These are phyloP conservation scores for Protea cynaroides DNA, from an alignment of 164 flowering plant genomes.

Conservation along the genomic window DNA sequence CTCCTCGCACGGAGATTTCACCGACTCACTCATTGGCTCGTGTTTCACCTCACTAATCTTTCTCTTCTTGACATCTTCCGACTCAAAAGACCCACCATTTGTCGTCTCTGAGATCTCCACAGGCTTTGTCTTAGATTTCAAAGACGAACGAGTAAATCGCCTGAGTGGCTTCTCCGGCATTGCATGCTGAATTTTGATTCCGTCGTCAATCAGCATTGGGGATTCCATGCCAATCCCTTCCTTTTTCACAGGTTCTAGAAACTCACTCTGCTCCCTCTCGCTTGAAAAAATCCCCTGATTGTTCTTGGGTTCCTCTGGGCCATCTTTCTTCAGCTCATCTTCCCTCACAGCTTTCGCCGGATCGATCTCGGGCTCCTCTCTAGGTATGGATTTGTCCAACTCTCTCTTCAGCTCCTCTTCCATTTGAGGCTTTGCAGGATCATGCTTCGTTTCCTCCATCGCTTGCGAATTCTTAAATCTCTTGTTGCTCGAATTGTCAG, in stretches of 20 bases:
- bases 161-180: conserved; percentile 13
- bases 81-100: background rate
- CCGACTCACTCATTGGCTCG: background rate
- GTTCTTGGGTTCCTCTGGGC: background rate
- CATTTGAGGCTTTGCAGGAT: background rate
- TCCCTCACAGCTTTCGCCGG: background rate
- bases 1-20: background rate
- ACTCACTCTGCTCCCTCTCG: background rate
- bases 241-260: background rate
- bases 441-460: background rate
- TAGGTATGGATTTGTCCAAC: background rate
- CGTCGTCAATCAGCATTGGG: background rate
- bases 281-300: background rate
- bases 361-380: background rate
- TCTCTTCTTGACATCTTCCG: background rate
- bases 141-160: conserved; percentile 18
- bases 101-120: background rate
- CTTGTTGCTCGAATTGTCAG: conserved; percentile 4
- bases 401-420: background rate
- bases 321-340: conserved; percentile 4
- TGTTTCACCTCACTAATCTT: background rate
- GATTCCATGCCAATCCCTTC: background rate
- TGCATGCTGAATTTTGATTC: background rate
- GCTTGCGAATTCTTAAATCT: conserved; percentile 1
- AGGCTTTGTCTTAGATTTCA: conserved; percentile 5